phyloP scores from a whole-genome alignment of 2,329 filamentous ascomycete genomes.

The Fusarium sp. region DNA sequence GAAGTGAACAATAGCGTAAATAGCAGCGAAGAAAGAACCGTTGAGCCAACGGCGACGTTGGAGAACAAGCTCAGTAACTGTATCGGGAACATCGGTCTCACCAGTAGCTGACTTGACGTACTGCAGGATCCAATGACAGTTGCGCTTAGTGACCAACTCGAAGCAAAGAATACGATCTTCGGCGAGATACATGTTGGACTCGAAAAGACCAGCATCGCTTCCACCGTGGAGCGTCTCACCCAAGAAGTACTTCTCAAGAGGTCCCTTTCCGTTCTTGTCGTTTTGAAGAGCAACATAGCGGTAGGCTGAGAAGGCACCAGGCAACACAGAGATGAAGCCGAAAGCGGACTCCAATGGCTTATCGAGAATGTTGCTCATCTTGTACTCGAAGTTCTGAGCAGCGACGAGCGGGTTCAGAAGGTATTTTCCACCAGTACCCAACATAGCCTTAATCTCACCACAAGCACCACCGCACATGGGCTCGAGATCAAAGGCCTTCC shows the following conservation, averaged over 20 bases:
- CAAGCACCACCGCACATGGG: slow-evolving; percentile 98
- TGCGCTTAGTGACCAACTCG: slow-evolving; percentile 96
- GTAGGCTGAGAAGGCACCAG: slow-evolving; percentile 98
- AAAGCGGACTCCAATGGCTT: slow-evolving; percentile 98
- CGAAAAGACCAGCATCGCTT: slow-evolving; percentile 93
- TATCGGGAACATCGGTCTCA: slow-evolving; percentile 96
- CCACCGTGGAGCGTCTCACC: slow-evolving; percentile 96
- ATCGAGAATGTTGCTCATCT: slow-evolving; percentile 99
- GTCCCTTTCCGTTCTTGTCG: slow-evolving; percentile 92
- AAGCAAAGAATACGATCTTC: slow-evolving; percentile 99
- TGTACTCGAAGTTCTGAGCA: slow-evolving; percentile 99
- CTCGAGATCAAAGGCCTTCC: slow-evolving; percentile 98
- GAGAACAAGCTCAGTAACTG: slow-evolving; percentile 92
- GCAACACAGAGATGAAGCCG: slow-evolving; percentile 96
- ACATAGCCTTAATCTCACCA: slow-evolving; percentile 98
- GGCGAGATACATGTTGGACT: slow-evolving; percentile 98
- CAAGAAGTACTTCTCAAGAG: slow-evolving; percentile 95
- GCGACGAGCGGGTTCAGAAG: slow-evolving; percentile 93
- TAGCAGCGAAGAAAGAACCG: slow-evolving; percentile 96
- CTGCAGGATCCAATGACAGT: slow-evolving; percentile 96
- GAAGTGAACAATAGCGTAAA: slow-evolving; percentile 95
- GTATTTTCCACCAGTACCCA: slow-evolving; percentile 84
- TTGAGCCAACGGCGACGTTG: slow-evolving; percentile 98
- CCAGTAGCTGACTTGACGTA: slow-evolving; percentile 98
- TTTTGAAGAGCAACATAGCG: slow-evolving; percentile 95